These are phyloP conservation scores for Talaromyces albobiverticillius DNA, from an alignment of 2,329 filamentous ascomycete species.

Conservation along the genomic window DNA sequence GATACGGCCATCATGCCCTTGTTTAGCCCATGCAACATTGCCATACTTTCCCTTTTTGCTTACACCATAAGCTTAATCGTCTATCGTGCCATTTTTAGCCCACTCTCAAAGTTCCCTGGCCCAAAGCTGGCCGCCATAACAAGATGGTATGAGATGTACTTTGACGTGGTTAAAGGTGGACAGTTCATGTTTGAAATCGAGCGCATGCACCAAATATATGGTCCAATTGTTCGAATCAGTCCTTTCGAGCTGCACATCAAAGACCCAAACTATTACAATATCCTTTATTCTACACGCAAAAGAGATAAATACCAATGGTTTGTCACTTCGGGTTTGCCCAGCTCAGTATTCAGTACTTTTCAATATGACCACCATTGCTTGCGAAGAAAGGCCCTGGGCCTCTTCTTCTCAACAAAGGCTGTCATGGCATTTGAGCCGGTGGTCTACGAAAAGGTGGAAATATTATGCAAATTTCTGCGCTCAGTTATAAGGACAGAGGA, in stretches of 20 bases:
- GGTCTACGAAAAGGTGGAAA: no score
- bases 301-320: neutral
- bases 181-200: slow-evolving; percentile 4
- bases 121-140: slow-evolving; percentile 30
- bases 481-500: no score
- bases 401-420: no score
- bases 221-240: neutral
- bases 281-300: neutral
- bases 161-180: neutral
- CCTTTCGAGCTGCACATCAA: neutral
- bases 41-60: no score
- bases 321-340: no score
- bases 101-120: slow-evolving; percentile 30
- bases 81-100: slow-evolving; percentile 32
- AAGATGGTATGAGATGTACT: slow-evolving; percentile 29
- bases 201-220: neutral
- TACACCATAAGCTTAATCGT: slow-evolving; percentile 5
- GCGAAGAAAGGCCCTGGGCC: no score
- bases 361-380: no score
- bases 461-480: no score
- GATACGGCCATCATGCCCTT: no score
- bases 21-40: no score
- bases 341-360: no score
- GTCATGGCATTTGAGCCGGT: no score
- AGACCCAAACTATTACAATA: neutral